phyloP scores from a whole-genome alignment of 2,329 filamentous ascomycete species.

The Talaromyces atroroseus region DNA sequence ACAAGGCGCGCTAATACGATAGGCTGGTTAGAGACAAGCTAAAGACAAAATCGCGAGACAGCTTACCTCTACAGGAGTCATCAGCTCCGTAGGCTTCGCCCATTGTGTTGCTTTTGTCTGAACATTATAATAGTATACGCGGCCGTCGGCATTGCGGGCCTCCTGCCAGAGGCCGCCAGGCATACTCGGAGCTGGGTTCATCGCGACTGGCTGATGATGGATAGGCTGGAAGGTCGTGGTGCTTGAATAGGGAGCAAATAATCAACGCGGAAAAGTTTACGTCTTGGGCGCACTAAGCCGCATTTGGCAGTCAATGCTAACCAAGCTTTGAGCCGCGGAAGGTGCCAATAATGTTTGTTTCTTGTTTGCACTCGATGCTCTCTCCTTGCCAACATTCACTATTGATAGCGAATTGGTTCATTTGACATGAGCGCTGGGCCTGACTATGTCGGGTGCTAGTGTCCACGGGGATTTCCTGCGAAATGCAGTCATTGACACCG shows the following conservation, averaged over 20 bases:
- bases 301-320: background rate
- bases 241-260: background rate
- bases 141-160: conserved; percentile 72
- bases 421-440: conserved; percentile 20
- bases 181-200: conserved; percentile 56
- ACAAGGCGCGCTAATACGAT: conserved; percentile 62
- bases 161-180: conserved; percentile 66
- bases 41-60: background rate
- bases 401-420: background rate
- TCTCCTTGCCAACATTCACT: background rate
- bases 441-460: conserved; percentile 29
- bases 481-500: conserved; percentile 39
- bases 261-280: background rate
- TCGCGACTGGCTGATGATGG: conserved; percentile 13
- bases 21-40: background rate
- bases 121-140: conserved; percentile 85
- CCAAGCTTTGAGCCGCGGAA: conserved; percentile 5
- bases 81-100: conserved; percentile 86
- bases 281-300: conserved; percentile 9
- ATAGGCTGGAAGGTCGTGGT: background rate
- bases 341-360: conserved; percentile 11
- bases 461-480: conserved; percentile 37
- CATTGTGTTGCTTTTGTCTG: conserved; percentile 85
- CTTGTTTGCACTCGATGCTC: background rate
- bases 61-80: conserved; percentile 72